Evolutionary conservation across 805 yeast species (phyloP), one percentile per base, ranked within the genome.

Genomic region (Candida odintsovae): DNA sequence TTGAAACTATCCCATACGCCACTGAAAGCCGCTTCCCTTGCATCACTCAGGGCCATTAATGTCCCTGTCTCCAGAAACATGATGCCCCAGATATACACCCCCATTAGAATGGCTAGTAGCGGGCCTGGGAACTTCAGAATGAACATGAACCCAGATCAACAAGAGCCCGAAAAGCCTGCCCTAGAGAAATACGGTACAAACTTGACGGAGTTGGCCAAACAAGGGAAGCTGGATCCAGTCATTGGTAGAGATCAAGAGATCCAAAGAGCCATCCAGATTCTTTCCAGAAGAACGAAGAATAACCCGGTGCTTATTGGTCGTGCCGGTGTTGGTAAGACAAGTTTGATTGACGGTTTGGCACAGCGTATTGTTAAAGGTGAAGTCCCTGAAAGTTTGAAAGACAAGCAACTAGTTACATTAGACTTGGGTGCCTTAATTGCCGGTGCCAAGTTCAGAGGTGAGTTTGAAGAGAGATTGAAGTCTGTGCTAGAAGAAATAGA

Each of bases 301-400:
- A 92, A 92, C 60, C 99, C 99, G 0, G 96, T 94, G 1, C 66
- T 92, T 45, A 90, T 94, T 38, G 99, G 99, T 51, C 81, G 86
- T 55, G 99, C 99, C 1, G 99, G 99, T 68, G 95, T 97, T 0
- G 99, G 99, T 69, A 92, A 92, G 65, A 94, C 98, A 0, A 95
- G 98, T 7, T 81, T 94, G 48, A 86, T 94, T 80, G 99, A 94
- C 62, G 99, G 98, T 0, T 71, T 94, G 36, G 98, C 98, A 0
- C 98, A 94, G 66, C 72, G 97, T 58, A 90, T 94, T 42, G 80
- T 88, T 9, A 80, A 85, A 47, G 92, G 92, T 12, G 96, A 90
- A 62, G 99, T 92, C 1, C 98, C 98, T 0, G 98, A 94, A 51
- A 79, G 90, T 38, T 83, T 92, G 84, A 87, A 90, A 62, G 82